These are phyloP conservation scores for Ustilago hordei DNA, from an alignment of 1,284 basidiomycete genomes.

Conservation along the genomic window DNA sequence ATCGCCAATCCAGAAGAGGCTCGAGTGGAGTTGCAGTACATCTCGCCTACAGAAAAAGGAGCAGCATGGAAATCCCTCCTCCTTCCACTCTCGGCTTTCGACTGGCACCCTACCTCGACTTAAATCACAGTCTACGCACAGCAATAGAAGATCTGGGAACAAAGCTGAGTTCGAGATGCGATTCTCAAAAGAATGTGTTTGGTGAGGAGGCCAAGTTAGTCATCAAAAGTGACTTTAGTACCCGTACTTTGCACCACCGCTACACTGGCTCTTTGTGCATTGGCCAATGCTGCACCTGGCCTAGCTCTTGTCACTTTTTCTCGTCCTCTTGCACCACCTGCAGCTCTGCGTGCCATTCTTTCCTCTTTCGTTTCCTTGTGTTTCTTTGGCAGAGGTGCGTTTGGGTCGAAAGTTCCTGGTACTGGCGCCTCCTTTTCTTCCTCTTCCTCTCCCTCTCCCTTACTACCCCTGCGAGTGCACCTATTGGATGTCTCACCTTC, in stretches of 20 bases:
- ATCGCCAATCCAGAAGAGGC: not conserved
- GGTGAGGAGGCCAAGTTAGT: not conserved
- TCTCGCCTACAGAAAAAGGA: not conserved
- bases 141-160: not conserved
- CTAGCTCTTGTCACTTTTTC: slow-evolving; percentile 73
- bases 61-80: not conserved
- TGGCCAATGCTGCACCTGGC: slow-evolving; percentile 90
- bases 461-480: too few species aligned
- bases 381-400: slow-evolving; percentile 45
- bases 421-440: slow-evolving; percentile 30
- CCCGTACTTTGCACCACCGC: slow-evolving; percentile 84
- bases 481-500: not conserved
- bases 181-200: too few species aligned
- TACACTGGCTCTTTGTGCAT: slow-evolving; percentile 84
- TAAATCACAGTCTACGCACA: not conserved
- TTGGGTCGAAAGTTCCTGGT: slow-evolving; percentile 61
- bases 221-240: slow-evolving; percentile 82
- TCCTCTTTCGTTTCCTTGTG: slow-evolving; percentile 60
- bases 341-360: slow-evolving; percentile 18
- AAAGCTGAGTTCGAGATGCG: too few species aligned
- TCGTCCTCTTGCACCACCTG: not conserved
- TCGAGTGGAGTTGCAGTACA: slow-evolving; percentile 24
- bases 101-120: too few species aligned
- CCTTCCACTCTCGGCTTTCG: not conserved
- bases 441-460: too few species aligned